These are phyloP conservation scores for Hypoxylon sp. DNA, from an alignment of 2,329 filamentous ascomycete genomes.

Conservation along the genomic window DNA sequence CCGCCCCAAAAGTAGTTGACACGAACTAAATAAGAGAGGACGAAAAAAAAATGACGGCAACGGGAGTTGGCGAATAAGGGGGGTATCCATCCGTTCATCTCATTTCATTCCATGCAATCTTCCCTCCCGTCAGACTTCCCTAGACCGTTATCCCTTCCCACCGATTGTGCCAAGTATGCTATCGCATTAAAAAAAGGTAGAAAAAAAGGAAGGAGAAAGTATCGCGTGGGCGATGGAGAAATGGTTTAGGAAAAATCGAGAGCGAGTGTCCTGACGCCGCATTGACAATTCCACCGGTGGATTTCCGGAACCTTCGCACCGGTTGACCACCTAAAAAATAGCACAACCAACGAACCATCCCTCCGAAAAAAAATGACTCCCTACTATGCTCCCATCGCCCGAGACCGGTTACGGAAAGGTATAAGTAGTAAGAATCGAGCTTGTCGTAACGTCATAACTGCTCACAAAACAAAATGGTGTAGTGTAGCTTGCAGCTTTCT, in stretches of 20 bases:
- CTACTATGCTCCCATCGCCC: constrained; percentile 51
- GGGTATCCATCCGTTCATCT: constrained; percentile 56
- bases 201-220: constrained; percentile 45
- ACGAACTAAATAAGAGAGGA: constrained; percentile 47
- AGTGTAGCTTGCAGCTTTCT: constrained; percentile 35
- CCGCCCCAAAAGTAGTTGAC: constrained; percentile 51
- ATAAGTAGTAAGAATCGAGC: constrained; percentile 52
- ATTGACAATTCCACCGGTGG: constrained; percentile 47
- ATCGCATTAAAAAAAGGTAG: constrained; percentile 42
- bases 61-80: constrained; percentile 51
- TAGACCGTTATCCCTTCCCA: constrained; percentile 44
- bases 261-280: constrained; percentile 55
- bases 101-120: constrained; percentile 56
- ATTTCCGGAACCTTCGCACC: constrained; percentile 44
- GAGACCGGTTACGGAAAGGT: constrained; percentile 51
- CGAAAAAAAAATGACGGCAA: constrained; percentile 38
- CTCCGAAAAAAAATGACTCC: constrained; percentile 50
- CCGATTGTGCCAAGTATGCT: constrained; percentile 49
- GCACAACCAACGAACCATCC: constrained; percentile 51
- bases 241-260: constrained; percentile 55
- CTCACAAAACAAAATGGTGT: constrained; percentile 50
- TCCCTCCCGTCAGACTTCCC: constrained; percentile 46
- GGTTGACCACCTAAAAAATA: constrained; percentile 42
- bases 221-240: constrained; percentile 56
- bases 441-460: constrained; percentile 56